Conservation (phyloP, 208 protist species). For the Leishmania lainsoni region DNA sequence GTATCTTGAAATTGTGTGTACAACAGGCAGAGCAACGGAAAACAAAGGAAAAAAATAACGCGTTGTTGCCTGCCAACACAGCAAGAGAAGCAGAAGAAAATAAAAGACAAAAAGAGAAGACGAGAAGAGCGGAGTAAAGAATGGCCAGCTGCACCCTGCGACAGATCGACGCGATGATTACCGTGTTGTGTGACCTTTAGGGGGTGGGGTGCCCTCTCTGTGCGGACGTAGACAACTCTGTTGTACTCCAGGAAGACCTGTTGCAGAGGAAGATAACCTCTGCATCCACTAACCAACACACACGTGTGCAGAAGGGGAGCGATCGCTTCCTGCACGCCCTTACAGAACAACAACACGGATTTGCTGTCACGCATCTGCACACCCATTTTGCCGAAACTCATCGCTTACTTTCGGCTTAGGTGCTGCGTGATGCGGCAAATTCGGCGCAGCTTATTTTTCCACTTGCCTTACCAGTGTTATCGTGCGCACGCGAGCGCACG, state of each 20-base stretch:
- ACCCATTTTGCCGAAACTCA: not conserved
- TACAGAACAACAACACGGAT: not conserved
- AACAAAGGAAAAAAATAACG: constrained; percentile 2
- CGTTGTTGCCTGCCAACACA: not conserved
- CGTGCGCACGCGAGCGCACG: not conserved
- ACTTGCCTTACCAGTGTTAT: not conserved
- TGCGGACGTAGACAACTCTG: not conserved
- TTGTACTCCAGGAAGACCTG: not conserved
- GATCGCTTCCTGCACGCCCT: not conserved
- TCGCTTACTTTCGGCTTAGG: too few relatives aligned
- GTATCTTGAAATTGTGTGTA: not conserved
- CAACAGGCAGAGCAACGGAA: not conserved
- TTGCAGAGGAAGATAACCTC: not conserved
- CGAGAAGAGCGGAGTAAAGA: not conserved
- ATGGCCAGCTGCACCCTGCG: not conserved
- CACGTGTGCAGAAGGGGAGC: not conserved
- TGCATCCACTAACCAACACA: not conserved
- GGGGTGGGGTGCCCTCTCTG: not conserved
- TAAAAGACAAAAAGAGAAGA: not conserved
- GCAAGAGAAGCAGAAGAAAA: not conserved
- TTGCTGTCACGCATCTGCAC: not conserved
- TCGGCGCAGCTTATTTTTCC: not conserved
- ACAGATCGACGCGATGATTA: not conserved
- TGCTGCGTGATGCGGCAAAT: not conserved
- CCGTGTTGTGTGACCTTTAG: not conserved